These are phyloP conservation scores for Wakefieldia striispora DNA, from an alignment of 768 basidiomycete species.

Conservation along the genomic window DNA sequence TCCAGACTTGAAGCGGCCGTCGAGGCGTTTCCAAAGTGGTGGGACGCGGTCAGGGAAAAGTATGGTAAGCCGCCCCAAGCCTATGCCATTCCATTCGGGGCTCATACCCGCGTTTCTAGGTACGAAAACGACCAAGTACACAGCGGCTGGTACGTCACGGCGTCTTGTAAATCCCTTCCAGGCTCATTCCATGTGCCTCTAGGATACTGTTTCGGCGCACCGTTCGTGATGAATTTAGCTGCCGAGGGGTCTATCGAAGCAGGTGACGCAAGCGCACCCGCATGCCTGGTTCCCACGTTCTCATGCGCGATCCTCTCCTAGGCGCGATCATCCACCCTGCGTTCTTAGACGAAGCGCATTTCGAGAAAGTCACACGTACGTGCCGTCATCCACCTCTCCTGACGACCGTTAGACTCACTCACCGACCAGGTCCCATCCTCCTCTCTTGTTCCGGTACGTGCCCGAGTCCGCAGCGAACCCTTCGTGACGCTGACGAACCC, in stretches of 20 bases:
- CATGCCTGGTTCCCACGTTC: background rate
- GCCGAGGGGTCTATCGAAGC: conserved; percentile 44
- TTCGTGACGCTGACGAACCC: background rate
- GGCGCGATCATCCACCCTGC: conserved; percentile 56
- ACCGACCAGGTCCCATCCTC: conserved; percentile 18
- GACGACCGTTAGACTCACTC: background rate
- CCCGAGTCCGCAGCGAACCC: too few relatives aligned
- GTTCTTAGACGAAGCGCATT: conserved; percentile 50
- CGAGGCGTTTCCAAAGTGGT: conserved; percentile 46
- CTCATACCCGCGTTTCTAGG: conserved; percentile 13
- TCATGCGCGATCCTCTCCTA: background rate
- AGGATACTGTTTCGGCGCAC: conserved; percentile 60
- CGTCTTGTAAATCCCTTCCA: background rate
- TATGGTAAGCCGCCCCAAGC: conserved; percentile 37
- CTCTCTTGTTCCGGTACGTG: conserved; percentile 23
- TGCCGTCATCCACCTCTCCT: background rate
- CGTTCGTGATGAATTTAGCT: conserved; percentile 45
- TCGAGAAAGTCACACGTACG: conserved; percentile 46
- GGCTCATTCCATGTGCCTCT: too few relatives aligned
- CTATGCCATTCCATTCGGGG: too few relatives aligned
- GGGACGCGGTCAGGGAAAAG: conserved; percentile 44
- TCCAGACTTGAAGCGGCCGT: conserved; percentile 33
- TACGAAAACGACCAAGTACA: conserved; percentile 36
- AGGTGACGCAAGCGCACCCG: conserved; percentile 33
- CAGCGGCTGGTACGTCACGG: conserved; percentile 38